Conservation (phyloP, 352 stramenopile genomes). For the Phytophthora quininea region DNA sequence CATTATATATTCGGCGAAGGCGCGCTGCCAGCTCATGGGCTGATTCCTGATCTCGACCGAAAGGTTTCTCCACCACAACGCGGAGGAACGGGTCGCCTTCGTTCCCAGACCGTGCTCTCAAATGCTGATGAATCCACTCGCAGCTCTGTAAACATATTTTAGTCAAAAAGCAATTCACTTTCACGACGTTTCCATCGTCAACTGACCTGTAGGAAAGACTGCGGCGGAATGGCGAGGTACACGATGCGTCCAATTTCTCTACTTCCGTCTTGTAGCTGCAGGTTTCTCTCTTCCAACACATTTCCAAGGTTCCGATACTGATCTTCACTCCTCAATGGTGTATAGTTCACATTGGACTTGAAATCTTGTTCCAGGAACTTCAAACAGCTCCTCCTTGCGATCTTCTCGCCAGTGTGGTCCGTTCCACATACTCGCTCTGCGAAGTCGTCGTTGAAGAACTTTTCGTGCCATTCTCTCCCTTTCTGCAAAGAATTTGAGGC, state of each 20-base stretch:
- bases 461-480: slow-evolving; percentile 37
- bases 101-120: slow-evolving; percentile 22
- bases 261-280: neutral
- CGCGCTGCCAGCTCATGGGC: slow-evolving; percentile 46
- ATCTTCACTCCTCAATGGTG: slow-evolving; percentile 36
- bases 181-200: neutral
- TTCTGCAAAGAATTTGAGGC: slow-evolving; percentile 36
- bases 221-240: slow-evolving; percentile 81
- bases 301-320: slow-evolving; percentile 40
- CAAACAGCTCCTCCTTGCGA: slow-evolving; percentile 24
- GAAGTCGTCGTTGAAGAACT: slow-evolving; percentile 47
- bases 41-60: slow-evolving; percentile 63
- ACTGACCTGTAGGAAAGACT: slow-evolving; percentile 63
- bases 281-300: slow-evolving; percentile 15
- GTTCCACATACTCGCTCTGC: slow-evolving; percentile 43
- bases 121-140: slow-evolving; percentile 37
- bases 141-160: too few species aligned
- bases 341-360: slow-evolving; percentile 49
- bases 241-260: slow-evolving; percentile 57
- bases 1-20: slow-evolving; percentile 45
- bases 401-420: neutral
- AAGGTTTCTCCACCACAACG: slow-evolving; percentile 85
- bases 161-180: too few species aligned
- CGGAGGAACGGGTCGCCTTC: slow-evolving; percentile 47
- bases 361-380: slow-evolving; percentile 46